These are phyloP conservation scores for Rosa rugosa DNA, from an alignment of 306 rosid species.

Conservation along the genomic window DNA sequence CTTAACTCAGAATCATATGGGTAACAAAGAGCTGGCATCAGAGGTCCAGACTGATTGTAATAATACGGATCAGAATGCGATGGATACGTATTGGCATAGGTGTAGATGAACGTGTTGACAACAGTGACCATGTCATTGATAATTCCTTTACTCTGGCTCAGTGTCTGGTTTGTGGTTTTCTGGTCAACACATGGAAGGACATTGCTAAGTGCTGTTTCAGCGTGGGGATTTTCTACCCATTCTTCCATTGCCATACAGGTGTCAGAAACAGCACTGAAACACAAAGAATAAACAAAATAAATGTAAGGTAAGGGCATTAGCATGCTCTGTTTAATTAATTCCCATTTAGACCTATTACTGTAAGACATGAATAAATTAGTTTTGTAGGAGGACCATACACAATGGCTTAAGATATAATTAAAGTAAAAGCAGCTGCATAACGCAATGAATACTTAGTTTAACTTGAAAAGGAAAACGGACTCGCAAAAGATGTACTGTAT, in stretches of 20 bases:
- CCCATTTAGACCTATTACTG: not conserved
- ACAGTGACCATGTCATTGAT: constrained; percentile 63
- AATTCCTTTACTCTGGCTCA: constrained; percentile 72
- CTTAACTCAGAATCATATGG: constrained; percentile 62
- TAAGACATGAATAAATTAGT: not conserved
- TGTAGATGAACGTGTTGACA: constrained; percentile 63
- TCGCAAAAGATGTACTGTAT: too few species aligned
- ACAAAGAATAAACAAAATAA: not conserved
- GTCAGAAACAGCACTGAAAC: constrained; percentile 74
- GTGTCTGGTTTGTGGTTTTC: constrained; percentile 73
- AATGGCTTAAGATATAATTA: too few species aligned
- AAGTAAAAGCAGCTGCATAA: too few species aligned
- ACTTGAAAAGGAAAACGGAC: too few species aligned
- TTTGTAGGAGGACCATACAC: too few species aligned
- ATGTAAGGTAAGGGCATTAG: not conserved
- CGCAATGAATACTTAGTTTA: too few species aligned
- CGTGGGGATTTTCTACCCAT: constrained; percentile 88
- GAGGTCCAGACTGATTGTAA: constrained; percentile 85
- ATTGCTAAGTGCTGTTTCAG: constrained; percentile 86
- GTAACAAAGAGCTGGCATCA: constrained; percentile 81
- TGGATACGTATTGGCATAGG: constrained; percentile 60
- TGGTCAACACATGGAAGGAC: constrained; percentile 94
- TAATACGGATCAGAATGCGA: constrained; percentile 31
- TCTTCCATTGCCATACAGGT: constrained; percentile 89
- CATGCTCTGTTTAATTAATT: not conserved